Base-by-base conservation (phyloP, 441 rosid genomes). In the Daphne laureola region DNA sequence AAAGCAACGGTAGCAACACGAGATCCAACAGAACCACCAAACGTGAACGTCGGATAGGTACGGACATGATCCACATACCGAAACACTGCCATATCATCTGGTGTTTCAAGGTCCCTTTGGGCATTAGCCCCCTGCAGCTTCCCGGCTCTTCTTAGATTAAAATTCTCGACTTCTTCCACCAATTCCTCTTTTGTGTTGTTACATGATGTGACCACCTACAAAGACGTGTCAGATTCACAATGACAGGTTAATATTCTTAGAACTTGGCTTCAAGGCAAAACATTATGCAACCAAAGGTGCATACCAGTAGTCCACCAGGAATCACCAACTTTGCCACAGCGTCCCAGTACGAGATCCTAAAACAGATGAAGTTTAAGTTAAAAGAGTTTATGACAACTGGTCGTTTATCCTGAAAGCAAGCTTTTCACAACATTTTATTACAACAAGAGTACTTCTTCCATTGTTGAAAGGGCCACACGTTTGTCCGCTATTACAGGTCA, bases 1-100 rank as follows among this genome's bases (percentile, higher is more conserved):
- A 89, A 87, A n/a, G 96, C 98, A 55, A 90, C 97, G 0, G 91
- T 93, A 42, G 98, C 90, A 54, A 83, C 96, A 49, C 89, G 92
- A 2, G 93, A 83, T 62, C 97, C 95, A 11, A 77, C 82, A 7
- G 79, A 67, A 23, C 98, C 97, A 53, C 95, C 95, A 56, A 87
- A 87, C 82, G 69, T 82, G 75, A 85, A 87, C 9, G 93, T 87
- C 0, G 95, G 98, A 65, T 85, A 85, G 3, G 91, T 75, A 54
- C 85, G 81, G 55, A 93, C 95, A 47, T 87, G 97, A 72, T 74
- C 73, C 12, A 90, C 75, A 70, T 90, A 87, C 57, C 63, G 77
- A 61, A 87, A 93, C 12, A 77, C 75, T 25, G 67, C 57, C 50
- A 58, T 70, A 12, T 71, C 78, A 54, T 52, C 51, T 16, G 46